Evolutionary conservation across 495 filamentous ascomycete species (phyloP), one percentile per base, ranked within the genome.

Genomic region (Halenospora varia): DNA sequence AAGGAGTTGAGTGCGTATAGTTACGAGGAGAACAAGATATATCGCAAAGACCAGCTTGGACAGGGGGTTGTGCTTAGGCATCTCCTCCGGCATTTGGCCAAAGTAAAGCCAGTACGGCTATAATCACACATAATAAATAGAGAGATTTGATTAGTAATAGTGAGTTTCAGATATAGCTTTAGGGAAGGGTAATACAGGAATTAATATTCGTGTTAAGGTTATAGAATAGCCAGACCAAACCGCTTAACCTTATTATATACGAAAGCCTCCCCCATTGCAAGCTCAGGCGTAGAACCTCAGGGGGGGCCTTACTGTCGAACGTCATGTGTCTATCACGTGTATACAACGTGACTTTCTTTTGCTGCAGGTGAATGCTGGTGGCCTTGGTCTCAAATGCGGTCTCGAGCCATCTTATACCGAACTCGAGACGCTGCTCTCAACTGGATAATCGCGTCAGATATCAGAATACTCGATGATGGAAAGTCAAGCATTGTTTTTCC

Each of bases 1-100:
- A 51, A 39, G 26, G 49, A 51, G 11, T 51, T 51, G 25, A 51
- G 49, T 19, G 18, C 23, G 11, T 51, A 51, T 19, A 51, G 49
- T 51, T 51, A 51, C 18, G n/a, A 26, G 49, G 49, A 51, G 18
- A 17, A 19, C 17, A 51, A 51, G 18, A 58, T 58, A 40, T 52
- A 53, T 45, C 11, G 18, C 19, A 51, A 19, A 25, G 49, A 51
- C n/a, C 25, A 52, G 22, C 3, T 25, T 18, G 47, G 48, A 2
- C n/a, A 46, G 13, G 45, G 23, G 10, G 56, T 26, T 25, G 56
- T 58, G 6, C 45, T 58, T 29, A 58, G 25, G 44, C 48, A 58
- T 40, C 47, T 58, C 9, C 56, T 58, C 22, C 47, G 56, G 22
- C 23, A 29, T 15, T 39, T 51, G 25, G 24, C 3, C 10, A 29